A percentile compares a stretch with the other conserved stretches of the same genome.
Evolutionary conservation across 495 filamentous ascomycete genomes (phyloP).

Genomic region (Parathielavia hyrcaniae): DNA sequence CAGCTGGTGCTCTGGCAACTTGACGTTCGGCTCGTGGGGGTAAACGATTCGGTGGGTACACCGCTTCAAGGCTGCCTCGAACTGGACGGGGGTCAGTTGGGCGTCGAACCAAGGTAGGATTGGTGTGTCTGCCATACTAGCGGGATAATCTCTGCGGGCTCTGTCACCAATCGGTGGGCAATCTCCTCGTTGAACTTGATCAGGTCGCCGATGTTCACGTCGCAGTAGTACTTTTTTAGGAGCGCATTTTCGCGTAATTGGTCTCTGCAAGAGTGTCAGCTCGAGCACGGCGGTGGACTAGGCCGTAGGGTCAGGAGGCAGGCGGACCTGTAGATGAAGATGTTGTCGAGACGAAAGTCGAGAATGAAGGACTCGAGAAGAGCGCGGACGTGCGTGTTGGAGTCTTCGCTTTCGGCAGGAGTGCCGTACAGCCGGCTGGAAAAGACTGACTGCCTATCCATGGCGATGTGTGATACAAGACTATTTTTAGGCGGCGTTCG

Average conservation of each 20-base stretch:
- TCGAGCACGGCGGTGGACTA: background rate
- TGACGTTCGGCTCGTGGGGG: slow-evolving; percentile 59
- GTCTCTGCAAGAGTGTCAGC: slow-evolving; percentile 56
- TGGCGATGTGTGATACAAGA: slow-evolving; percentile 27
- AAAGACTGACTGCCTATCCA: slow-evolving; percentile 89
- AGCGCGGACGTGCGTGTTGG: slow-evolving; percentile 52
- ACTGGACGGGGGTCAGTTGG: slow-evolving; percentile 47
- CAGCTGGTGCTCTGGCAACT: slow-evolving; percentile 85
- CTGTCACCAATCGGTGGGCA: slow-evolving; percentile 81
- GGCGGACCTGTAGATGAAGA: slow-evolving; percentile 78
- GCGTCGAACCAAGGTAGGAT: slow-evolving; percentile 12
- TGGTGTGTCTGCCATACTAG: slow-evolving; percentile 50
- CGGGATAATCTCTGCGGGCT: slow-evolving; percentile 89
- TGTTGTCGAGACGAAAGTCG: slow-evolving; percentile 91
- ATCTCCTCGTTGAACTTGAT: slow-evolving; percentile 97
- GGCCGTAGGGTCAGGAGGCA: background rate
- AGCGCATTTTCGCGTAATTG: slow-evolving; percentile 94
- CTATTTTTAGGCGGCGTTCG: background rate
- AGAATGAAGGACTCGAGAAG: slow-evolving; percentile 78
- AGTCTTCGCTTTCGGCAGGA: slow-evolving; percentile 49
- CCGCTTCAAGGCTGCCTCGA: slow-evolving; percentile 81
- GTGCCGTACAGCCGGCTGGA: slow-evolving; percentile 50
- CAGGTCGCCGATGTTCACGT: slow-evolving; percentile 92
- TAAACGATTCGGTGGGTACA: slow-evolving; percentile 90
- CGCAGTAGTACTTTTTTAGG: slow-evolving; percentile 91